These are phyloP conservation scores for Zymoseptoria ardabiliae DNA, from an alignment of 2,329 filamentous ascomycete genomes.

Conservation along the genomic window DNA sequence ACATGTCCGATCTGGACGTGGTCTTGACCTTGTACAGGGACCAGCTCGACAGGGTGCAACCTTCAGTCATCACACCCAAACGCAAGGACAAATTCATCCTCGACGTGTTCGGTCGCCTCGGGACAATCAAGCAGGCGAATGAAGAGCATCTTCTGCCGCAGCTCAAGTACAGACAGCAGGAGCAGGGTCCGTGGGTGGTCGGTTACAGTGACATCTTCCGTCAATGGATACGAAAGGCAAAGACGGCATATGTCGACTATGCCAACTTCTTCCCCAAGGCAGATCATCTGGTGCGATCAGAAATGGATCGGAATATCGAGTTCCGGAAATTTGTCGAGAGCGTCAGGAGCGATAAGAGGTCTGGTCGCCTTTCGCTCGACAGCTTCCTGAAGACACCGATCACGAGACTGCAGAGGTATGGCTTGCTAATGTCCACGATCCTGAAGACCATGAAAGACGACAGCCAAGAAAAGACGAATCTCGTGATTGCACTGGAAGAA, in stretches of 20 bases:
- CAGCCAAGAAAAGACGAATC: conserved; percentile 80
- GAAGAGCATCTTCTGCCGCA: conserved; percentile 88
- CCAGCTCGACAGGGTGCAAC: conserved; percentile 62
- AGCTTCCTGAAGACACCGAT: conserved; percentile 92
- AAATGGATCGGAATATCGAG: conserved; percentile 73
- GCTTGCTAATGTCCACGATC: conserved; percentile 73
- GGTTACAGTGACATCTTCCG: conserved; percentile 97
- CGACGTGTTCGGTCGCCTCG: conserved; percentile 85
- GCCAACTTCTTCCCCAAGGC: conserved; percentile 81
- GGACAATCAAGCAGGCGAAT: conserved; percentile 81
- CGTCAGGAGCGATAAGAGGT: conserved; percentile 68
- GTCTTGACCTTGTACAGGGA: conserved; percentile 80
- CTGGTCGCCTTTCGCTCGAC: conserved; percentile 82
- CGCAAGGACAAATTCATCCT: conserved; percentile 71
- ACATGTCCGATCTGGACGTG: conserved; percentile 82
- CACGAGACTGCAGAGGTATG: conserved; percentile 84
- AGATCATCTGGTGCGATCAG: conserved; percentile 72
- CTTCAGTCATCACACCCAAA: conserved; percentile 72
- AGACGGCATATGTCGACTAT: conserved; percentile 82
- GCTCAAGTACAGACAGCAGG: conserved; percentile 91
- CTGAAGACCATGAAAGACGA: conserved; percentile 76
- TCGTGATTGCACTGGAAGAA: conserved; percentile 79
- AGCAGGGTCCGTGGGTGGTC: conserved; percentile 88
- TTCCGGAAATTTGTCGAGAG: conserved; percentile 82
- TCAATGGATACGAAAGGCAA: conserved; percentile 96